Percentiles rank a stretch among this genome's conserved stretches.
These are phyloP conservation scores for Podospora anserina DNA, from an alignment of 495 filamentous ascomycete species.

Conservation along the genomic window DNA sequence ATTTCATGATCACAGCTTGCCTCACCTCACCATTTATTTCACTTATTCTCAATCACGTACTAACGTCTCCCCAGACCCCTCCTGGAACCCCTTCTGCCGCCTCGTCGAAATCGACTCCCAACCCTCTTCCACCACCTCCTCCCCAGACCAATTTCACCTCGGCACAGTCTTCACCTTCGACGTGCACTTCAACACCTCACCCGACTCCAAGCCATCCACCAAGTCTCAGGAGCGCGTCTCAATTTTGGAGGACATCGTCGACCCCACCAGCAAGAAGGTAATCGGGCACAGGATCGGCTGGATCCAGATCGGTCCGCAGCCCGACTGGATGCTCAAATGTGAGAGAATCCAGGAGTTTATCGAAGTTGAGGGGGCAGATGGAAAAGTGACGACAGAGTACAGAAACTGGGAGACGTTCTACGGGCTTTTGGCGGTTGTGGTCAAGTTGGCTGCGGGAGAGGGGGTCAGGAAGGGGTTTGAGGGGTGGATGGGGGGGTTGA, in stretches of 20 bases:
- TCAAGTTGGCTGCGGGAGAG: constrained; percentile 18
- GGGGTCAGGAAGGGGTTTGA: constrained; percentile 32
- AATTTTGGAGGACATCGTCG: neutral
- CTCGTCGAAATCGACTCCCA: constrained; percentile 26
- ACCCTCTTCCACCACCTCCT: constrained; percentile 2
- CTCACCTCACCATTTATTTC: neutral
- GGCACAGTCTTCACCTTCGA: constrained; percentile 35
- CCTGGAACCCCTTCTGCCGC: constrained; percentile 40
- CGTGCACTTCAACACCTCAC: constrained; percentile 28
- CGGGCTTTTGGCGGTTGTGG: constrained; percentile 31
- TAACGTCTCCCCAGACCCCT: constrained; percentile 19
- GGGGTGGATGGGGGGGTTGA: constrained; percentile 34
- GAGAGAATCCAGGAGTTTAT: constrained; percentile 43
- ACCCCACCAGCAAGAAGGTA: neutral
- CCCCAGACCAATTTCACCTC: constrained; percentile 16
- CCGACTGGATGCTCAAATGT: constrained; percentile 29
- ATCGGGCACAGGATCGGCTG: neutral
- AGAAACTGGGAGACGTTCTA: constrained; percentile 43
- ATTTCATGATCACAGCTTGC: neutral
- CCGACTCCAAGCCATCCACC: neutral
- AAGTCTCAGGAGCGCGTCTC: neutral
- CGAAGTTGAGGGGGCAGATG: constrained; percentile 12
- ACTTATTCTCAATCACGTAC: neutral
- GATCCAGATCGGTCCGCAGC: constrained; percentile 6
- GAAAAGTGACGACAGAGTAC: constrained; percentile 24